Evolutionary conservation across 495 filamentous ascomycete species (phyloP).

Genomic region (Tuber brumale): DNA sequence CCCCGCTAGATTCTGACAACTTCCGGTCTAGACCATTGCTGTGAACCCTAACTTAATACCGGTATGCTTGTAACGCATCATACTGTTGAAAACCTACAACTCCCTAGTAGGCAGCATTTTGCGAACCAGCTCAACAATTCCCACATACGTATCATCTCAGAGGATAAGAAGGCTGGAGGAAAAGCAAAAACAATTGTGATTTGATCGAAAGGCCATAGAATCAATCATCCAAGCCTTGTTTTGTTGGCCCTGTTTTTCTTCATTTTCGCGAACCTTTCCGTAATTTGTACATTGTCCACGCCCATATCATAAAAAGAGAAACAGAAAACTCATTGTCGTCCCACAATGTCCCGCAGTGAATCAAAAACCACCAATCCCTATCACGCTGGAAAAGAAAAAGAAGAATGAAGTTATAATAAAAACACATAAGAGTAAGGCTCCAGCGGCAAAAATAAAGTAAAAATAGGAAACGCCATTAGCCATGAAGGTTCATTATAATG

Average conservation of each 20-base stretch:
- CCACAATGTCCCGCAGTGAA: slow-evolving; percentile 23
- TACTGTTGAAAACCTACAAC: neutral
- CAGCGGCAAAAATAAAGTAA: neutral
- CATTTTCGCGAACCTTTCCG: neutral
- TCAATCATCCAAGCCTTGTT: neutral
- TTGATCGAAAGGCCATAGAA: neutral
- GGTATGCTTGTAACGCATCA: neutral
- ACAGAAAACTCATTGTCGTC: slow-evolving; percentile 21
- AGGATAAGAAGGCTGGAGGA: neutral
- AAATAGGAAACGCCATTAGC: slow-evolving; percentile 1
- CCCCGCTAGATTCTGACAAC: neutral
- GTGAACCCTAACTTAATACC: neutral
- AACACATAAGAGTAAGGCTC: slow-evolving; percentile 19
- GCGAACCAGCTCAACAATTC: neutral
- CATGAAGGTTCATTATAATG: slow-evolving; percentile 25
- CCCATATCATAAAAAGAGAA: slow-evolving; percentile 11
- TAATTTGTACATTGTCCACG: neutral
- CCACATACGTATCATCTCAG: neutral
- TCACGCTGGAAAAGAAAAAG: slow-evolving; percentile 6
- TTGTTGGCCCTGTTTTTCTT: neutral
- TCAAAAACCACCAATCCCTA: slow-evolving; percentile 10
- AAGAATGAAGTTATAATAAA: slow-evolving; percentile 20
- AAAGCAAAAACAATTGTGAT: neutral
- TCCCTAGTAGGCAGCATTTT: neutral
- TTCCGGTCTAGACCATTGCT: neutral